These are phyloP conservation scores for Nicotiana sylvestris DNA, from an alignment of 257 asterid genomes.

Conservation along the genomic window DNA sequence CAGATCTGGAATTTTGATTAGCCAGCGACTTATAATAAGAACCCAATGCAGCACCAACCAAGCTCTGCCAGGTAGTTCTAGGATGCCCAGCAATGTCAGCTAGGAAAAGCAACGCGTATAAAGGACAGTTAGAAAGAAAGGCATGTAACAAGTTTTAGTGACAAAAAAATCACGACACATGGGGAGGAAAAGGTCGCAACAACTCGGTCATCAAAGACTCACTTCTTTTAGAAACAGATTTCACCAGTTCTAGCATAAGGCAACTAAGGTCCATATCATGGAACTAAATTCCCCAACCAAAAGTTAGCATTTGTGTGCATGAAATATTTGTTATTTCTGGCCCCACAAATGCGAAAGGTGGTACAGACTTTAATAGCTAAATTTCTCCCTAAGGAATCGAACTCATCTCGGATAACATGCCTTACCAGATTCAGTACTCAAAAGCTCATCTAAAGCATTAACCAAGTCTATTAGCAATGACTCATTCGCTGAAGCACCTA, in stretches of 20 bases:
- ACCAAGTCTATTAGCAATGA: conserved; percentile 58
- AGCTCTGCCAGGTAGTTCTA: conserved; percentile 48
- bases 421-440: conserved; percentile 57
- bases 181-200: not conserved
- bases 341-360: not conserved
- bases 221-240: conserved; percentile 1
- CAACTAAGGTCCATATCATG: not conserved
- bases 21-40: conserved; percentile 47
- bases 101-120: conserved; percentile 16
- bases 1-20: conserved; percentile 30
- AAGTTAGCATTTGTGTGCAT: not conserved
- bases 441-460: conserved; percentile 59
- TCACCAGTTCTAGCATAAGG: conserved; percentile 3
- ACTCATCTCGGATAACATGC: conserved; percentile 15
- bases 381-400: not conserved
- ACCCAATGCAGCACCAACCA: conserved; percentile 68
- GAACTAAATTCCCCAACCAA: not conserved
- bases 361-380: not conserved
- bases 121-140: conserved; percentile 11
- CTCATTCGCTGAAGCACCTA: conserved; percentile 37
- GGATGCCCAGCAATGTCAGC: conserved; percentile 35
- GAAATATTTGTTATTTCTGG: not conserved
- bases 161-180: not conserved
- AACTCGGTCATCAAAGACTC: not conserved
- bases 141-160: conserved; percentile 10